Percentiles rank a stretch among this genome's conserved stretches.
phyloP scores from a whole-genome alignment of 2,329 filamentous ascomycete species.

The Hypoxylon sp. region DNA sequence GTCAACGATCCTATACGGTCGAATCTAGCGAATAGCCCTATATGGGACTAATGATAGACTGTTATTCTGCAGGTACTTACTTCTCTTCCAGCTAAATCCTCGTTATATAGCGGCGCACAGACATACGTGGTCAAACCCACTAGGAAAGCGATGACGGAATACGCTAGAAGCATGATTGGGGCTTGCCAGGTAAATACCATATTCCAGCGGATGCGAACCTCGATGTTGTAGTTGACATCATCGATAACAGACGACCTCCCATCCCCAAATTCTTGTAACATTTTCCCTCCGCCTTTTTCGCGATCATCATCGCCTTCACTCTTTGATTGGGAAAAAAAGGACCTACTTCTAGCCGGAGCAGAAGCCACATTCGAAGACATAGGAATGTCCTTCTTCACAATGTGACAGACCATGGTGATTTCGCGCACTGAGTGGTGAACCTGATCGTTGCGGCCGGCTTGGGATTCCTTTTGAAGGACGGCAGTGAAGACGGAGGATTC shows the following conservation, averaged over 20 bases:
- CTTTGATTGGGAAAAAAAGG: neutral
- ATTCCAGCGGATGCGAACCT: constrained; percentile 49
- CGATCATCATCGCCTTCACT: constrained; percentile 3
- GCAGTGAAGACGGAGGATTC: constrained; percentile 50
- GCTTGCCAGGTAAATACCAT: constrained; percentile 54
- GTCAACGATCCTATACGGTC: neutral
- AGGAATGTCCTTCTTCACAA: constrained; percentile 24
- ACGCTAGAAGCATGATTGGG: constrained; percentile 51
- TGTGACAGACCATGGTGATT: constrained; percentile 44
- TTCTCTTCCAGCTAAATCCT: constrained; percentile 39
- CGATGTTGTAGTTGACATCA: neutral
- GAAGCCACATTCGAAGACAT: constrained; percentile 15
- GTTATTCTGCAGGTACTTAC: constrained; percentile 25
- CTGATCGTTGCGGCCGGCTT: neutral
- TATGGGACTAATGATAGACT: neutral
- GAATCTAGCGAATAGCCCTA: neutral
- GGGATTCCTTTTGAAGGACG: neutral
- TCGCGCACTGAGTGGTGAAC: constrained; percentile 5
- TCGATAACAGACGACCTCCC: neutral
- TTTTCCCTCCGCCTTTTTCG: neutral
- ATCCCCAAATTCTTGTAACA: neutral
- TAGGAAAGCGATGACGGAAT: constrained; percentile 48
- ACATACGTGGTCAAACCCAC: constrained; percentile 47
- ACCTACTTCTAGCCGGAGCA: neutral
- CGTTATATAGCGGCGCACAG: constrained; percentile 47